phyloP scores from a whole-genome alignment of 1,139 yeast species.

The Pichia inconspicua region DNA sequence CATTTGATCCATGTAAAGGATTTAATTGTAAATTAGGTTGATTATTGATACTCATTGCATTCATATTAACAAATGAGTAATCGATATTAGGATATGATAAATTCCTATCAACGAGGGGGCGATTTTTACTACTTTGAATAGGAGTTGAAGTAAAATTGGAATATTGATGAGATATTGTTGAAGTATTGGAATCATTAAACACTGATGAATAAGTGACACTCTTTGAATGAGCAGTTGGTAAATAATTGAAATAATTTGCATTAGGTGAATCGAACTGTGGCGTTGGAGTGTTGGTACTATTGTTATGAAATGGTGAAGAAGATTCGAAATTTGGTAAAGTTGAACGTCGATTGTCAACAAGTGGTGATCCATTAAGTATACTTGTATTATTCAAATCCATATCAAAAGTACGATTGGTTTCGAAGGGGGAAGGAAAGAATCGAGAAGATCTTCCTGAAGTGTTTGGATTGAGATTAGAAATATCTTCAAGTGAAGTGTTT shows the following conservation, averaged over 20 bases:
- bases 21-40: neutral
- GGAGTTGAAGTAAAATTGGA: constrained; percentile 7
- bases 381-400: neutral
- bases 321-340: constrained; percentile 2
- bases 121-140: neutral
- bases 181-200: neutral
- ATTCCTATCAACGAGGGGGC: neutral
- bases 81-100: neutral
- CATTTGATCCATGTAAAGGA: neutral
- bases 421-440: constrained; percentile 1
- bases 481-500: neutral
- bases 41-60: neutral
- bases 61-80: neutral
- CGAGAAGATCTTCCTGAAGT: constrained; percentile 2
- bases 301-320: neutral
- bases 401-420: neutral
- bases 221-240: neutral
- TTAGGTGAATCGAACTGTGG: constrained; percentile 7
- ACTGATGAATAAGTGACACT: constrained; percentile 4
- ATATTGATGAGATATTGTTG: constrained; percentile 1
- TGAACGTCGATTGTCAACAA: constrained; percentile 1
- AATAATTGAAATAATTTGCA: constrained; percentile 1
- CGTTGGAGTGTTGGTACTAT: constrained; percentile 4
- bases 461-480: neutral
- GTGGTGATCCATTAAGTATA: constrained; percentile 2